These are phyloP conservation scores for Salix caprea DNA, from an alignment of 345 rosid species.

Conservation along the genomic window DNA sequence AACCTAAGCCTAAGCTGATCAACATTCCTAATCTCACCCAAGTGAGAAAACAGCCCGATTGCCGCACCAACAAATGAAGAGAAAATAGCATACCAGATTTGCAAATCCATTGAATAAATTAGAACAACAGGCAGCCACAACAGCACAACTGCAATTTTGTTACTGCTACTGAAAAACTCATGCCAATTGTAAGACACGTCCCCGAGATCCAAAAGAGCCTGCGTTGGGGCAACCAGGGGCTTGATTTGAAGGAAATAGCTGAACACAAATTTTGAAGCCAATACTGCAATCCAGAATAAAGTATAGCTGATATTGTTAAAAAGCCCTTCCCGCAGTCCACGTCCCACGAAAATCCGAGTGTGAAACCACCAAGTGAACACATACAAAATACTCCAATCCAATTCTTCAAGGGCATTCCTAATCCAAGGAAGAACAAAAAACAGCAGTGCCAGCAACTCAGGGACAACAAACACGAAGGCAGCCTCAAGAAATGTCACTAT, in stretches of 20 bases:
- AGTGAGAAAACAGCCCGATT: constrained; percentile 69
- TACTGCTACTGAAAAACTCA: constrained; percentile 63
- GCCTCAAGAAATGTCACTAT: constrained; percentile 57
- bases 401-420: constrained; percentile 65
- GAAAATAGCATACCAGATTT: constrained; percentile 83
- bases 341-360: constrained; percentile 68
- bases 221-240: constrained; percentile 71
- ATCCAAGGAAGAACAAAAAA: constrained; percentile 80
- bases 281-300: constrained; percentile 62
- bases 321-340: constrained; percentile 89
- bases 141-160: constrained; percentile 47
- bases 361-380: constrained; percentile 90
- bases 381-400: constrained; percentile 56
- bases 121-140: constrained; percentile 76
- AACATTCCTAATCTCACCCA: constrained; percentile 87
- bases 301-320: constrained; percentile 65
- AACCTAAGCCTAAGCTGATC: constrained; percentile 84
- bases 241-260: constrained; percentile 79
- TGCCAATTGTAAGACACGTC: constrained; percentile 52
- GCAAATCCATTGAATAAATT: constrained; percentile 77
- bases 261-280: constrained; percentile 62
- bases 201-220: constrained; percentile 39
- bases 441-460: constrained; percentile 69
- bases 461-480: constrained; percentile 56
- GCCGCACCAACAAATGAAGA: constrained; percentile 62